Conservation (phyloP, 441 rosid species). For the Raphanus hybrid region DNA sequence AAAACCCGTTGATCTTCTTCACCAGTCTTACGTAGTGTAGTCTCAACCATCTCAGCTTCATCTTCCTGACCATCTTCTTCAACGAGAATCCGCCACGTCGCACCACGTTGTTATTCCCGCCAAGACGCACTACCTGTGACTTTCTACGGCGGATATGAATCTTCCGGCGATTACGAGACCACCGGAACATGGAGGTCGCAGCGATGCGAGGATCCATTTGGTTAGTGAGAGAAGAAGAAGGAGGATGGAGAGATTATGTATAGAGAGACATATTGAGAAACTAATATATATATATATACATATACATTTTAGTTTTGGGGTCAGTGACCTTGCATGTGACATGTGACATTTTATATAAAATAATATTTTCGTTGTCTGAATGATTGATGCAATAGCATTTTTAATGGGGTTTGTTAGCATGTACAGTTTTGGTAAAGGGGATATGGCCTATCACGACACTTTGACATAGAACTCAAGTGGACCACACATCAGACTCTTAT, state of each 20-base stretch:
- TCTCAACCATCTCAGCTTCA: slow-evolving; percentile 38
- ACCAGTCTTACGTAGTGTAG: slow-evolving; percentile 32
- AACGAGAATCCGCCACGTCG: slow-evolving; percentile 32
- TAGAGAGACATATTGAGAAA: slow-evolving; percentile 23
- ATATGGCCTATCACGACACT: slow-evolving; percentile 26
- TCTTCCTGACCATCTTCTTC: slow-evolving; percentile 33
- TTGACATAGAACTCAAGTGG: slow-evolving; percentile 31
- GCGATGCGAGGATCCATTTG: slow-evolving; percentile 31
- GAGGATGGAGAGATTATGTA: not conserved
- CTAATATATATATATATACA: slow-evolving; percentile 10
- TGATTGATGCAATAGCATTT: slow-evolving; percentile 4
- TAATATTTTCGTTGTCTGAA: slow-evolving; percentile 10
- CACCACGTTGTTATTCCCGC: not conserved
- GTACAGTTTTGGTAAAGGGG: slow-evolving; percentile 2
- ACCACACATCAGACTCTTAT: slow-evolving; percentile 28
- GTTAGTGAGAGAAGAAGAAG: not conserved
- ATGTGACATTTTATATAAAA: slow-evolving; percentile 31
- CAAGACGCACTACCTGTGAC: slow-evolving; percentile 33
- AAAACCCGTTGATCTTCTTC: slow-evolving; percentile 35
- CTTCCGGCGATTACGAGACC: slow-evolving; percentile 33
- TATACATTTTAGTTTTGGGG: slow-evolving; percentile 29
- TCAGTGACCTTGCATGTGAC: slow-evolving; percentile 40
- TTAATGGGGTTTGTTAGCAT: slow-evolving; percentile 12
- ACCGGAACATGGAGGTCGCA: slow-evolving; percentile 28
- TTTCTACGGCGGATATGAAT: slow-evolving; percentile 32